Conservation (phyloP, 345 rosid species). For the Excoecaria cochinchinensis region DNA sequence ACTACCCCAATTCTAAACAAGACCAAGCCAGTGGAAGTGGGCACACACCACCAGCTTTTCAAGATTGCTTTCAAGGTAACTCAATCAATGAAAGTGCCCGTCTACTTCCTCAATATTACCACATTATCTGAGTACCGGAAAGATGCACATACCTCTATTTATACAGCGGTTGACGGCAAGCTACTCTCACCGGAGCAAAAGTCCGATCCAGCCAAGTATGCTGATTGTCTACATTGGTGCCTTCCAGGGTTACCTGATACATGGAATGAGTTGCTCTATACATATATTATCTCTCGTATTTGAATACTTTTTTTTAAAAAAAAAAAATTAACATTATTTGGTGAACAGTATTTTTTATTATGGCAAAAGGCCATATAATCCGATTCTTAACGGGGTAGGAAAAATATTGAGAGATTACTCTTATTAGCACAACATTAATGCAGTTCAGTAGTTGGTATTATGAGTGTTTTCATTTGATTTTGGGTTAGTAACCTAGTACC, state of each 20-base stretch:
- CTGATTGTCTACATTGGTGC: conserved; percentile 27
- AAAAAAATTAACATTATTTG: no score
- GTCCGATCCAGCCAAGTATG: conserved; percentile 14
- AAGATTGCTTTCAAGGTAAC: conserved; percentile 11
- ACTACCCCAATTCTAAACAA: conserved; percentile 14
- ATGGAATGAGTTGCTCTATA: conserved; percentile 25
- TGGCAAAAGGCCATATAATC: no score
- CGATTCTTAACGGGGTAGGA: no score
- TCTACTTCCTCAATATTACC: conserved; percentile 25
- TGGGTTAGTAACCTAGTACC: no score
- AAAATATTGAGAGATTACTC: no score
- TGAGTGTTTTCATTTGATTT: no score
- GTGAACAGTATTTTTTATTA: no score
- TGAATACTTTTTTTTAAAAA: background rate
- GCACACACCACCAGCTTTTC: conserved; percentile 22
- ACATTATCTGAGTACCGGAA: conserved; percentile 28
- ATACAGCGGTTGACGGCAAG: conserved; percentile 14
- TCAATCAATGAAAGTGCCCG: conserved; percentile 17
- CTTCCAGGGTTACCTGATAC: conserved; percentile 31
- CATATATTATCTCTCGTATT: conserved; percentile 7
- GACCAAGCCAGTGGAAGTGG: conserved; percentile 21
- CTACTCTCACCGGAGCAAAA: conserved; percentile 12
- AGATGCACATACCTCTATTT: conserved; percentile 30
- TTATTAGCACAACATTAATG: no score
- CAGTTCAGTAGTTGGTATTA: no score